Evolutionary conservation across 306 rosid species (phyloP).

Genomic region (Hippophae rhamnoides): DNA sequence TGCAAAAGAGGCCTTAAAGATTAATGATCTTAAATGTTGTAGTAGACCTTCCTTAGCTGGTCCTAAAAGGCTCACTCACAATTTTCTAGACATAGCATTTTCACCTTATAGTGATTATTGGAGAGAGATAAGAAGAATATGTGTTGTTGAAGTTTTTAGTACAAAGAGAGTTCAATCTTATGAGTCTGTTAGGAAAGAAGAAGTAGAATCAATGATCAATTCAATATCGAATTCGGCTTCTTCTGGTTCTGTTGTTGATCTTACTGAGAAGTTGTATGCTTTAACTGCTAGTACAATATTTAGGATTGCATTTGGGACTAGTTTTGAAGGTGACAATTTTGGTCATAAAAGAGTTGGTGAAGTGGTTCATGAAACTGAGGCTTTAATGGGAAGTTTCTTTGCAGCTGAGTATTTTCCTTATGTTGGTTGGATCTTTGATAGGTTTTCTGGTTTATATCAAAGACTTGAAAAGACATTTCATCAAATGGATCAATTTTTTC

Average conservation of each 20-base stretch:
- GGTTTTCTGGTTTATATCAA: conserved; percentile 17
- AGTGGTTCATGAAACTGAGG: conserved; percentile 30
- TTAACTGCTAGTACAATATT: conserved; percentile 20
- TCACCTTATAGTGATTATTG: conserved; percentile 35
- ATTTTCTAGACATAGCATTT: conserved; percentile 29
- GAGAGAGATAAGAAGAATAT: conserved; percentile 31
- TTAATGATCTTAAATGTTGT: conserved; percentile 26
- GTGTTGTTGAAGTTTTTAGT: conserved; percentile 29
- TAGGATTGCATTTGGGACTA: conserved; percentile 38
- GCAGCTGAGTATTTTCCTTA: conserved; percentile 25
- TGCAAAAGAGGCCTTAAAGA: conserved; percentile 6
- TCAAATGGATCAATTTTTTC: conserved; percentile 30
- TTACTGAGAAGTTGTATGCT: conserved; percentile 19
- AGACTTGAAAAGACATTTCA: conserved; percentile 21
- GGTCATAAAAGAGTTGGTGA: conserved; percentile 24
- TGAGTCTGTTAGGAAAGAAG: conserved; percentile 10
- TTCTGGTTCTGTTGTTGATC: conserved; percentile 8
- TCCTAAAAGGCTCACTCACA: conserved; percentile 22
- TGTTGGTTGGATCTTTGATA: conserved; percentile 41
- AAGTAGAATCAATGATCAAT: conserved; percentile 1
- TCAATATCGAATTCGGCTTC: conserved; percentile 9
- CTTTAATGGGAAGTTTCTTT: conserved; percentile 17
- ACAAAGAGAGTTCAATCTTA: conserved; percentile 14
- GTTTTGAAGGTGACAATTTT: conserved; percentile 11
- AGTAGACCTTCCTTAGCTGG: conserved; percentile 26